A percentile compares a stretch with the other conserved stretches of the same genome.
These are phyloP conservation scores for Chytriomyces confervae DNA, from an alignment of 192 early-diverging fungal genomes.

Conservation along the genomic window DNA sequence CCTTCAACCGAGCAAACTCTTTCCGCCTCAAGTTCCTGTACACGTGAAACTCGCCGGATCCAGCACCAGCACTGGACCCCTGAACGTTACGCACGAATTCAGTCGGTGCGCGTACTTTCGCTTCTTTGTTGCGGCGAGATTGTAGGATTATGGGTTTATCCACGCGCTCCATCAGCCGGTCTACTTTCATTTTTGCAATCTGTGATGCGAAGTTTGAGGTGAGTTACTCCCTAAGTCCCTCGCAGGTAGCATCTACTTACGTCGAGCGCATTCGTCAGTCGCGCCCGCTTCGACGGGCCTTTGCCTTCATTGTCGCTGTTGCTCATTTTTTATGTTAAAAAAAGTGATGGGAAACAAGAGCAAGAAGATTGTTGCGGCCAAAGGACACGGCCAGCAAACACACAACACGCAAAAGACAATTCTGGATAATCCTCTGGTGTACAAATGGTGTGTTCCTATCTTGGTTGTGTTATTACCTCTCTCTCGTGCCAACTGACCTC, in stretches of 20 bases:
- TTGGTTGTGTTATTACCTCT: background rate
- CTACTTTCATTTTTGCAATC: conserved; percentile 55
- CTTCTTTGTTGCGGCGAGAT: conserved; percentile 42
- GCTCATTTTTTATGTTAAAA: background rate
- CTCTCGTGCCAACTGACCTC: too few species aligned
- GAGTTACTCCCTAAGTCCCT: background rate
- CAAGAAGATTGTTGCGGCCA: too few species aligned
- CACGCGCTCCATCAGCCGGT: conserved; percentile 75
- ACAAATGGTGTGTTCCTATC: background rate
- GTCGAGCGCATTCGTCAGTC: too few species aligned
- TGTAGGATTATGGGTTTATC: conserved; percentile 83
- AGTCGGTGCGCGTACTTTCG: conserved; percentile 66
- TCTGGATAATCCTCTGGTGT: background rate
- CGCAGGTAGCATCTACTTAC: too few species aligned
- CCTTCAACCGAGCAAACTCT: conserved; percentile 81
- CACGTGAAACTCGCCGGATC: conserved; percentile 95
- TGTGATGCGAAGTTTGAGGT: background rate
- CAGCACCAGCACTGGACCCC: conserved; percentile 93
- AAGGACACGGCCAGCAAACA: too few species aligned
- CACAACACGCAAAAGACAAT: conserved; percentile 3
- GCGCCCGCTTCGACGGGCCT: too few species aligned
- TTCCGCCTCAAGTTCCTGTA: conserved; percentile 85
- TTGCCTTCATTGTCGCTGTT: too few species aligned
- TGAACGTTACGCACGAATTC: conserved; percentile 90
- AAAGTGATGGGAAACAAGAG: too few species aligned